These are phyloP conservation scores for Paramecium caudatum DNA, from an alignment of 73 alveolate genomes.

Conservation along the genomic window DNA sequence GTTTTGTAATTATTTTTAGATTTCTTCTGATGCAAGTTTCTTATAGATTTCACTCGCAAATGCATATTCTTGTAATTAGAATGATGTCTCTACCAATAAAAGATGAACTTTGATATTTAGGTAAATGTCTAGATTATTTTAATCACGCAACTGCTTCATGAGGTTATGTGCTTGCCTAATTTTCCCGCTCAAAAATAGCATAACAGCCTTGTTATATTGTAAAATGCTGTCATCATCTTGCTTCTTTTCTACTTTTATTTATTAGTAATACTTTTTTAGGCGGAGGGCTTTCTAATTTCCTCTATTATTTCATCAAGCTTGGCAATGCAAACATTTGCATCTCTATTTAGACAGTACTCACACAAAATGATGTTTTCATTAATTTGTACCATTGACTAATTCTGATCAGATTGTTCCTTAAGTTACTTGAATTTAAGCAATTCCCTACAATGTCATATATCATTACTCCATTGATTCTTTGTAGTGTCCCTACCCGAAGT, in stretches of 20 bases:
- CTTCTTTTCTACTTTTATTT: background rate
- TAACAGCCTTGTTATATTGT: conserved; percentile 21
- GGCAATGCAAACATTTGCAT: background rate
- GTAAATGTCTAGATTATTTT: conserved; percentile 11
- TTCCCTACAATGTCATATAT: conserved; percentile 32
- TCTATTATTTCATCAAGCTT: conserved; percentile 48
- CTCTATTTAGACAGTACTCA: conserved; percentile 33
- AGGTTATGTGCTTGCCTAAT: background rate
- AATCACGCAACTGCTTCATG: background rate
- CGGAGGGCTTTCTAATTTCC: conserved; percentile 16
- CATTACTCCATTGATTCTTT: conserved; percentile 64
- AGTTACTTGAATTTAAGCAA: conserved; percentile 36
- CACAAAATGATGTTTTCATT: conserved; percentile 48
- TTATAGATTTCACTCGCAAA: conserved; percentile 32
- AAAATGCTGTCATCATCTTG: conserved; percentile 45
- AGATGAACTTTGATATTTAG: background rate
- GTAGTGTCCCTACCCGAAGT: conserved; percentile 14
- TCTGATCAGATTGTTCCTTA: conserved; percentile 60
- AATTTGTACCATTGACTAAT: conserved; percentile 29
- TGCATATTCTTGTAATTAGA: conserved; percentile 23
- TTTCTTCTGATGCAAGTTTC: conserved; percentile 32
- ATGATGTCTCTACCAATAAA: conserved; percentile 1
- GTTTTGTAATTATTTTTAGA: background rate
- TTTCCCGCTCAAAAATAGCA: conserved; percentile 15
- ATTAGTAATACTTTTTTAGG: background rate